These are phyloP conservation scores for Blastobotrys peoriensis DNA, from an alignment of 805 yeast species.

Conservation along the genomic window DNA sequence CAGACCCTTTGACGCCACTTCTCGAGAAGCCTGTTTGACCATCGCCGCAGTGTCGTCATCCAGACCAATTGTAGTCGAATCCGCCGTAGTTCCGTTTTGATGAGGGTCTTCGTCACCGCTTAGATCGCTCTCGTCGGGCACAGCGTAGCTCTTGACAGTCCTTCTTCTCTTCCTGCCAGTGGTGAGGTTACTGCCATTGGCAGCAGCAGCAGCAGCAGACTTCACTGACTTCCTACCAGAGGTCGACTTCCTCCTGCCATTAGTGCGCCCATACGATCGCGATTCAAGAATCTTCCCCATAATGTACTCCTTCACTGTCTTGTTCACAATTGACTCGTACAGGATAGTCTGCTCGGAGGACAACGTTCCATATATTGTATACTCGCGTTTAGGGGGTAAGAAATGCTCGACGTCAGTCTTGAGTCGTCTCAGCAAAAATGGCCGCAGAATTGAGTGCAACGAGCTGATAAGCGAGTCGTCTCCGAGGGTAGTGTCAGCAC, in stretches of 20 bases:
- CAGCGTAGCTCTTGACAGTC: neutral
- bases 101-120: conserved; percentile 6
- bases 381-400: conserved; percentile 87
- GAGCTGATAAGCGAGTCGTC: conserved; percentile 56
- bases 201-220: neutral
- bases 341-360: conserved; percentile 58
- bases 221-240: neutral
- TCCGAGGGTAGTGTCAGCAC: conserved; percentile 30
- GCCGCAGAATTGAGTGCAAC: conserved; percentile 81
- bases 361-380: conserved; percentile 66
- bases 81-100: neutral
- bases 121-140: conserved; percentile 29
- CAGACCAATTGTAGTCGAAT: neutral
- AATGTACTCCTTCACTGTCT: conserved; percentile 32
- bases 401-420: conserved; percentile 63
- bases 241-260: conserved; percentile 6
- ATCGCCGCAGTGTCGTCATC: conserved; percentile 14
- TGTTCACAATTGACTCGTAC: conserved; percentile 44
- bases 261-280: conserved; percentile 7
- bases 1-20: conserved; percentile 46
- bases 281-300: conserved; percentile 23
- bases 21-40: conserved; percentile 28
- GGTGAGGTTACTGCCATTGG: neutral
- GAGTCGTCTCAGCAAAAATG: conserved; percentile 77
- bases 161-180: neutral